Conservation (phyloP, 352 stramenopile species). For the Saprolegnia parasitica region DNA sequence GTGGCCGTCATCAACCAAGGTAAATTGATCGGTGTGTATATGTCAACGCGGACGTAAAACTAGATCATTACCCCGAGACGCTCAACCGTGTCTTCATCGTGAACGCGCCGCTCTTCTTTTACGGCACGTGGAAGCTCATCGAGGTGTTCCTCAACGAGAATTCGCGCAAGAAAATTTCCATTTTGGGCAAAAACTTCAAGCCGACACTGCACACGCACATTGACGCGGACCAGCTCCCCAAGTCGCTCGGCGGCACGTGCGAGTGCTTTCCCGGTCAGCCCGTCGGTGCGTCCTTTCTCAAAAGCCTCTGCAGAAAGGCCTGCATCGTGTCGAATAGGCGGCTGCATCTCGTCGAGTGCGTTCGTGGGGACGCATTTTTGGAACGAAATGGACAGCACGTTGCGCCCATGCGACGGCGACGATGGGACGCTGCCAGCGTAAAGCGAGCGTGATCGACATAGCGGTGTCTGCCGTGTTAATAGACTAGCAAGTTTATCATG, state of each 20-base stretch:
- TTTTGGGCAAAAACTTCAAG: slow-evolving; percentile 38
- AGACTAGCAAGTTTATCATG: too few relatives aligned
- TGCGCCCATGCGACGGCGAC: not conserved
- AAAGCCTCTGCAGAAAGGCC: not conserved
- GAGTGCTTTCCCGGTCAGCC: slow-evolving; percentile 25
- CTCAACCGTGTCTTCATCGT: slow-evolving; percentile 72
- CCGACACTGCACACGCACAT: slow-evolving; percentile 19
- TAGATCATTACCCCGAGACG: slow-evolving; percentile 67
- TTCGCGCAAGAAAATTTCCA: slow-evolving; percentile 79
- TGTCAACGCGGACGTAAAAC: too few relatives aligned
- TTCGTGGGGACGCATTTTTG: not conserved
- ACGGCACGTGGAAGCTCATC: slow-evolving; percentile 78
- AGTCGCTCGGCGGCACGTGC: slow-evolving; percentile 24
- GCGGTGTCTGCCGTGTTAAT: too few relatives aligned
- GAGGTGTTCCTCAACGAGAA: slow-evolving; percentile 59
- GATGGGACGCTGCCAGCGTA: not conserved
- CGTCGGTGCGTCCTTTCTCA: slow-evolving; percentile 7
- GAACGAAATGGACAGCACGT: slow-evolving; percentile 8
- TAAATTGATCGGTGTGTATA: not conserved
- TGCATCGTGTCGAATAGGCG: slow-evolving; percentile 1
- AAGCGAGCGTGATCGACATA: not conserved
- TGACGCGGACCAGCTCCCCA: slow-evolving; percentile 17
- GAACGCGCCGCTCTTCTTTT: slow-evolving; percentile 80
- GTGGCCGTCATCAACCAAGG: slow-evolving; percentile 24
- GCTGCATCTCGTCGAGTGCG: slow-evolving; percentile 23